Base-by-base conservation (phyloP, 345 rosid species). In the Ricinus communis region DNA sequence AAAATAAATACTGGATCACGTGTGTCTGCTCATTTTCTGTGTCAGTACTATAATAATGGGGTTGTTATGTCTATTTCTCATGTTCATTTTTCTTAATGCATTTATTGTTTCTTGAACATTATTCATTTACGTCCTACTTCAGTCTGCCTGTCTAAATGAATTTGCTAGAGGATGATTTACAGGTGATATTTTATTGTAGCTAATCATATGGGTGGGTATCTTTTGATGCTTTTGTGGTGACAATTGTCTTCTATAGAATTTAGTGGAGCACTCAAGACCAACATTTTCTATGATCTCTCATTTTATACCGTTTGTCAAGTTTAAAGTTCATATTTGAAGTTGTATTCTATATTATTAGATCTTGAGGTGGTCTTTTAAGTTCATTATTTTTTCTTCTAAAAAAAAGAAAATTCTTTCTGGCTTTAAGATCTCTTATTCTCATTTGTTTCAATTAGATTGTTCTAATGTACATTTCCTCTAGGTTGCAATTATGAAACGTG, bases 401-500 rank as follows among this genome's bases (percentile, higher is more conserved):
- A n/a, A n/a, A n/a, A n/a, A n/a, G n/a, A n/a, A n/a, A n/a, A n/a
- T n/a, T n/a, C n/a, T n/a, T n/a, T n/a, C 46, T 19, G 28, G 25
- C 63, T 30, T 19, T 60, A 13, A 40, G n/a, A 21, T 33, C 22
- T 53, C 14, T 2, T 16, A 31, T 13, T 38, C 63, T 45, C 18
- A n/a, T n/a, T n/a, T n/a, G n/a, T n/a, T n/a, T n/a, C n/a, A n/a
- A n/a, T n/a, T n/a, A n/a, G n/a, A n/a, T n/a, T n/a, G n/a, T n/a
- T n/a, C n/a, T n/a, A n/a, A n/a, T n/a, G n/a, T n/a, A n/a, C n/a
- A n/a, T 16, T 51, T 30, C 62, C 21, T 76, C 36, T 68, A 94
- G 98, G 97, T 94, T 79, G 91, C 97, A 36, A 94, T 94, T 73
- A 90, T 94, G 98, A 94, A 94, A 82, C 95, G 97, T 5, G 89